Percentiles rank a stretch among this genome's conserved stretches.
Evolutionary conservation across 2,329 filamentous ascomycete genomes (phyloP).

Genomic region (Hymenoscyphus linearis): DNA sequence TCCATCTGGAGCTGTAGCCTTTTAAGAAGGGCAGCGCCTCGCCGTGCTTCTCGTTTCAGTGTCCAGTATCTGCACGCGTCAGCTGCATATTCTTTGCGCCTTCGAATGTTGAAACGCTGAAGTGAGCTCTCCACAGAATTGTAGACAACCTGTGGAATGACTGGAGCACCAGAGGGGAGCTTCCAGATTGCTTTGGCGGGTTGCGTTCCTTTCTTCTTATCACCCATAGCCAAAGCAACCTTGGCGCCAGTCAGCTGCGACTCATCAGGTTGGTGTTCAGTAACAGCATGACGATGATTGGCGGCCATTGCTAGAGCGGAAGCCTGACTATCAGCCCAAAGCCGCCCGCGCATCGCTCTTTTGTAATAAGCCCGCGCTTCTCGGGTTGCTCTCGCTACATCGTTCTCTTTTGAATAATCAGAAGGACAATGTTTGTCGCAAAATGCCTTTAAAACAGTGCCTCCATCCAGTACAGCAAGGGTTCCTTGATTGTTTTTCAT

Average conservation of each 20-base stretch:
- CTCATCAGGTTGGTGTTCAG: slow-evolving; percentile 72
- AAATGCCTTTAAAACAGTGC: slow-evolving; percentile 83
- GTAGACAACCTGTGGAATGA: slow-evolving; percentile 85
- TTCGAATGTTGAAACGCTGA: slow-evolving; percentile 74
- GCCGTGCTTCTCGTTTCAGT: slow-evolving; percentile 84
- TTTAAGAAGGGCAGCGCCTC: slow-evolving; percentile 88
- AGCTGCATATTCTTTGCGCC: slow-evolving; percentile 85
- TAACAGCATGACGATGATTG: slow-evolving; percentile 56
- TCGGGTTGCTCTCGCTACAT: slow-evolving; percentile 71
- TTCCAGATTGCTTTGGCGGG: slow-evolving; percentile 74
- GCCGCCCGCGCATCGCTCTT: slow-evolving; percentile 77
- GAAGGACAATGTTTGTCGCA: slow-evolving; percentile 91
- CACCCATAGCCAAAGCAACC: slow-evolving; percentile 66
- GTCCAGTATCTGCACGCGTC: slow-evolving; percentile 98
- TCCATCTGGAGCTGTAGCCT: slow-evolving; percentile 92
- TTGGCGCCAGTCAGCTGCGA: slow-evolving; percentile 80
- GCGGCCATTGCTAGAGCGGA: slow-evolving; percentile 78
- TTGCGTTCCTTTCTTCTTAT: slow-evolving; percentile 69
- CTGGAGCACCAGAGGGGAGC: slow-evolving; percentile 86
- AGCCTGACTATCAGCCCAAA: slow-evolving; percentile 88
- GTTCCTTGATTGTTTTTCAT: slow-evolving; percentile 92
- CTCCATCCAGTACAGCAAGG: slow-evolving; percentile 70
- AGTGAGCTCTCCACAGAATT: slow-evolving; percentile 81
- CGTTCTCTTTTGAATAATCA: slow-evolving; percentile 83
- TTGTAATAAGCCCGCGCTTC: slow-evolving; percentile 88